phyloP scores from a whole-genome alignment of 345 rosid species.

The Eucalyptus sp. region DNA sequence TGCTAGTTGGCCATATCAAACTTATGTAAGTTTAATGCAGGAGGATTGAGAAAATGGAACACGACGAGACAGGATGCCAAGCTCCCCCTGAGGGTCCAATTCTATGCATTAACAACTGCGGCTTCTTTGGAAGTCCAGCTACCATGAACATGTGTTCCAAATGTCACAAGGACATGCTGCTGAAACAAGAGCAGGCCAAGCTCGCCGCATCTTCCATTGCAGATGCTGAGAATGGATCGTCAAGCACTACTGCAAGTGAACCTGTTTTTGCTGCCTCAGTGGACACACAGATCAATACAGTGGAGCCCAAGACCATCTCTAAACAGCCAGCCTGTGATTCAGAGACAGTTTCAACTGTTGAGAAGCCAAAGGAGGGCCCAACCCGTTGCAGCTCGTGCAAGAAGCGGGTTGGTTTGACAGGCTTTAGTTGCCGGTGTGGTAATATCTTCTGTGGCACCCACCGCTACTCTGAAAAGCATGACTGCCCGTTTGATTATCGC shows the following conservation, averaged over 20 bases:
- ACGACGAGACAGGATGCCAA: conserved; percentile 92
- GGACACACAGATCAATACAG: conserved; percentile 21
- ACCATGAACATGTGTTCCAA: conserved; percentile 96
- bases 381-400: conserved; percentile 63
- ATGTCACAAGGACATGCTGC: conserved; percentile 69
- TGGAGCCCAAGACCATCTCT: conserved; percentile 30
- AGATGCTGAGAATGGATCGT: conserved; percentile 36
- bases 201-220: conserved; percentile 62
- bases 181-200: conserved; percentile 71
- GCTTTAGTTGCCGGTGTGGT: conserved; percentile 80
- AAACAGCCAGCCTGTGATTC: conserved; percentile 24
- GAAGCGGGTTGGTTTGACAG: conserved; percentile 76
- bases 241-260: conserved; percentile 21
- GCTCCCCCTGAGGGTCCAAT: conserved; percentile 77
- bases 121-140: conserved; percentile 88
- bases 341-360: conserved; percentile 10
- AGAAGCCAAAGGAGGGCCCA: conserved; percentile 70
- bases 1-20: neutral
- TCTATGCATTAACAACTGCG: conserved; percentile 75
- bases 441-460: conserved; percentile 67
- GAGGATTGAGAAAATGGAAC: conserved; percentile 56
- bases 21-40: conserved; percentile 7
- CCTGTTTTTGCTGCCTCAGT: conserved; percentile 20
- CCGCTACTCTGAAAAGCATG: conserved; percentile 81
- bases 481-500: conserved; percentile 68